Conservation (phyloP, 495 filamentous ascomycete species). For the Aspergillus wentii region DNA sequence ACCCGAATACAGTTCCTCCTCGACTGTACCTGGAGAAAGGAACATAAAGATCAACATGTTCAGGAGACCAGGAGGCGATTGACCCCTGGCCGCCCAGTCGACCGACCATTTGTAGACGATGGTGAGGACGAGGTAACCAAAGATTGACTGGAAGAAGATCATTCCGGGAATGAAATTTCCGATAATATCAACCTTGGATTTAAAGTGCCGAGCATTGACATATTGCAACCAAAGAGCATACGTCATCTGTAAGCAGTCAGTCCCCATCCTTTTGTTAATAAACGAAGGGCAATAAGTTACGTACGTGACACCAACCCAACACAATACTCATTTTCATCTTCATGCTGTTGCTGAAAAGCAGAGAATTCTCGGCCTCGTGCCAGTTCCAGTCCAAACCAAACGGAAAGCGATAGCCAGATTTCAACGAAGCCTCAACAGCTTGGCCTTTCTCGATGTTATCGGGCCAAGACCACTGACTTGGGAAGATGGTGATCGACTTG, state of each 20-base stretch:
- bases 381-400: constrained; percentile 96
- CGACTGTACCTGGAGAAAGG: constrained; percentile 73
- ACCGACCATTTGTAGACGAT: constrained; percentile 97
- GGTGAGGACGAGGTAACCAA: constrained; percentile 89
- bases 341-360: constrained; percentile 94
- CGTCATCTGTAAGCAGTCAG: constrained; percentile 63
- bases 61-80: constrained; percentile 73
- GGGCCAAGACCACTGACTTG: constrained; percentile 86
- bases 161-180: constrained; percentile 96
- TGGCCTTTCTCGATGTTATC: constrained; percentile 55
- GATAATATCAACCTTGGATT: constrained; percentile 88
- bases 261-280: constrained; percentile 1
- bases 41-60: constrained; percentile 99
- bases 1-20: constrained; percentile 68
- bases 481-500: constrained; percentile 79
- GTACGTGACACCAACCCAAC: constrained; percentile 85
- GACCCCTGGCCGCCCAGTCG: constrained; percentile 69
- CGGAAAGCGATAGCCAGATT: constrained; percentile 76
- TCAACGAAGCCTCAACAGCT: constrained; percentile 58
- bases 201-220: constrained; percentile 92
- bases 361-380: constrained; percentile 90
- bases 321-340: constrained; percentile 99
- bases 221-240: constrained; percentile 91
- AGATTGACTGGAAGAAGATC: constrained; percentile 99
- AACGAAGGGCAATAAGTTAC: constrained; percentile 12